Percentiles rank a stretch among this genome's conserved stretches.
Evolutionary conservation across 129 eudicot genomes (phyloP).

Genomic region (Lactuca saligna): DNA sequence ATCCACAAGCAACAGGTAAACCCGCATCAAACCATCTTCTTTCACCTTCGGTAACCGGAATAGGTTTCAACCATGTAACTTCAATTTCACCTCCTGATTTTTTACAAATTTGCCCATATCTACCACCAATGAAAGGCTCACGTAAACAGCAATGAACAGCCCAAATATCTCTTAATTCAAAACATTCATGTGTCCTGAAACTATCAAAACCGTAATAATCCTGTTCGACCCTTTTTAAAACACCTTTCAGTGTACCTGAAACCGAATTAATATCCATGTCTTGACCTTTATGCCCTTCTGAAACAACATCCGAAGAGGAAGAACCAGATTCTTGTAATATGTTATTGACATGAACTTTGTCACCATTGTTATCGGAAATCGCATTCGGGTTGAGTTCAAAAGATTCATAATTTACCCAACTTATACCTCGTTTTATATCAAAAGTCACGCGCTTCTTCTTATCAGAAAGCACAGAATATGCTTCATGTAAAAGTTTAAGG

Average conservation of each 20-base stretch:
- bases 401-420: constrained; percentile 50
- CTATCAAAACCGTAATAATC: constrained; percentile 46
- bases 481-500: constrained; percentile 49
- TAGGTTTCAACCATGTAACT: constrained; percentile 55
- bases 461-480: constrained; percentile 54
- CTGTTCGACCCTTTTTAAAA: constrained; percentile 19
- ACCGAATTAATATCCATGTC: constrained; percentile 39
- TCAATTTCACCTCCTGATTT: constrained; percentile 29
- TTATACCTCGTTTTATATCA: constrained; percentile 50
- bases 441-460: constrained; percentile 46
- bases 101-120: constrained; percentile 46
- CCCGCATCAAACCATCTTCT: constrained; percentile 66
- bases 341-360: constrained; percentile 22
- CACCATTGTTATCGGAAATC: constrained; percentile 12
- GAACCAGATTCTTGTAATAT: constrained; percentile 43
- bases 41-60: constrained; percentile 44
- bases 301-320: constrained; percentile 43
- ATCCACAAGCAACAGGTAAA: constrained; percentile 61
- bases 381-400: constrained; percentile 25
- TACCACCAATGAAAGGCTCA: constrained; percentile 31
- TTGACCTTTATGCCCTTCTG: constrained; percentile 43
- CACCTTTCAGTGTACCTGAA: constrained; percentile 22
- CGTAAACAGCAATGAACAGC: constrained; percentile 42
- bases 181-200: constrained; percentile 33
- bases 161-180: constrained; percentile 58